Base-by-base conservation (phyloP, 1,284 basidiomycete species). In the Ganoderma multipileum region DNA sequence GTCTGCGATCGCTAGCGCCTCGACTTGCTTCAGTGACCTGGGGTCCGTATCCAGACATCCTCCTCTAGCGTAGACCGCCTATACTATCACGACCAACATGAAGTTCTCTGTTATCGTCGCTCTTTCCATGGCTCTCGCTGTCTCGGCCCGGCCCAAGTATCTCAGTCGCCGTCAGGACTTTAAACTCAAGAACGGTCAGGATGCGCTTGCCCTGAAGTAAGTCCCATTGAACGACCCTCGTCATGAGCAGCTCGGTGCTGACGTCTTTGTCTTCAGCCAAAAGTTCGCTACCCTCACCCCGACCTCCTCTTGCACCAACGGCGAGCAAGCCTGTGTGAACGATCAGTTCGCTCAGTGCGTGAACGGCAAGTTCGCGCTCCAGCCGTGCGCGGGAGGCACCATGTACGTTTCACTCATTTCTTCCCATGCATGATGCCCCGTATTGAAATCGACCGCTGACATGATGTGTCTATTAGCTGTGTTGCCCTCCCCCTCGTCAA, bases 171-270 rank as follows among this genome's bases (percentile, higher is more conserved):
- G 58, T 33, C 78, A 79, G 26, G 76, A 73, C 28, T 82, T 85
- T 73, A 73, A 74, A 61, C 78, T 83, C 42, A 79, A 83, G 72
- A 90, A 89, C 76, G 87, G 86, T 64, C 76, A 86, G 71, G 84
- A 84, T 70, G 86, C 88, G 47, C 83, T 88, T 68, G 80, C 82
- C 11, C 76, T 82, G n/a, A 89, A 89, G 89, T 87, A 63, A 65
- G 83, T 50, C 9, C n/a, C 11, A 3, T 52, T 11, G 9, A 14
- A 7, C 9, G 2, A 77, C 14, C 9, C 47, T 26, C 23, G 18
- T 63, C 38, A 36, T 54, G 52, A 67, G 12, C 47, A 30, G 47
- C 42, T 26, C 7, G 18, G 41, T 39, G 23, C 33, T 33, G 26
- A 62, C 44, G 57, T 66, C 30, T 26, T 74, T 30, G 68, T 28